Conservation (phyloP, 371 early-diverging fungal genomes). For the Fennellomyces sp. region DNA sequence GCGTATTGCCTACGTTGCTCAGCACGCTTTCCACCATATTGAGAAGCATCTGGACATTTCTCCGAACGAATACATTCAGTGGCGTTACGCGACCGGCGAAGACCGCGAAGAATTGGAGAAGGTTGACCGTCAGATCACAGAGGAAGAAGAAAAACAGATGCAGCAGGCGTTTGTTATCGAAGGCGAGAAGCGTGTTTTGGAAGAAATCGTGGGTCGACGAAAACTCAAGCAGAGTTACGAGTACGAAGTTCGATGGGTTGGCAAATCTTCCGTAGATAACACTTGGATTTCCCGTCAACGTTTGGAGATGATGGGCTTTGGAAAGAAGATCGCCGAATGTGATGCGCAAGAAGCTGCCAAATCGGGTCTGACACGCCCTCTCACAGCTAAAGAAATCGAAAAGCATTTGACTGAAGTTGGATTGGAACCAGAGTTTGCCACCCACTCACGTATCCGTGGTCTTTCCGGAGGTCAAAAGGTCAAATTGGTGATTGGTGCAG, state of each 20-base stretch:
- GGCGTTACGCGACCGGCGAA: constrained; percentile 83
- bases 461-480: constrained; percentile 94
- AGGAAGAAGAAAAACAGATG: constrained; percentile 69
- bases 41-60: constrained; percentile 81
- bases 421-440: constrained; percentile 72
- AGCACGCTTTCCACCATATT: constrained; percentile 89
- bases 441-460: constrained; percentile 84
- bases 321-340: constrained; percentile 65
- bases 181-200: constrained; percentile 66
- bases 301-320: constrained; percentile 70
- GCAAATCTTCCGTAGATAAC: constrained; percentile 63
- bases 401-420: constrained; percentile 75
- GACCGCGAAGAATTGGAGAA: constrained; percentile 80
- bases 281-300: constrained; percentile 75
- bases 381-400: constrained; percentile 69
- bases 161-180: constrained; percentile 63
- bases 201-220: constrained; percentile 65
- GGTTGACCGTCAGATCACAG: constrained; percentile 64
- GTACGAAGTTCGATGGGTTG: constrained; percentile 69
- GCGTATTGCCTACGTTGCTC: constrained; percentile 88
- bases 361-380: constrained; percentile 65
- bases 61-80: constrained; percentile 86
- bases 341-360: constrained; percentile 70
- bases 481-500: constrained; percentile 87
- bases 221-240: constrained; percentile 73